Base-by-base conservation (phyloP, 257 asterid species). In the Jacaranda copaia region DNA sequence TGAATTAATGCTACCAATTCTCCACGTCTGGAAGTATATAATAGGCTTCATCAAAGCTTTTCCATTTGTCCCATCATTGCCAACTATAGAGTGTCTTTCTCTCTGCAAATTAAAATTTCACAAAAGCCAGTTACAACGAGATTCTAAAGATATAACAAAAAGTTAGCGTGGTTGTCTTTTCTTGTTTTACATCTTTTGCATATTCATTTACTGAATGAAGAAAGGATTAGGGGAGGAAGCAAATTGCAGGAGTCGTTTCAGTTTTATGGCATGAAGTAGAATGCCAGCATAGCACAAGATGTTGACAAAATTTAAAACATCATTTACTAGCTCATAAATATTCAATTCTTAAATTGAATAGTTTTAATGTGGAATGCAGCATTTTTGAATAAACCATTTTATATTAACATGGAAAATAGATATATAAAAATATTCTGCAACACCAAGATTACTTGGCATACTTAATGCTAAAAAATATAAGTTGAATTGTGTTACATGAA, bases 21-120 rank as follows among this genome's bases (percentile, higher is more conserved):
- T 92, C 99, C 99, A 94, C 40, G 91, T 82, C 78, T 89, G 96
- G 89, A 88, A 92, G 87, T 91, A 81, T 83, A 94, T 86, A 45
- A 94, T 94, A 77, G 97, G 97, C 89, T 87, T 93, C 81, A 74
- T 48, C n/a, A 84, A 68, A 82, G 82, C 87, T 85, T 91, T 92
- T 70, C 88, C 93, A 75, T 73, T 83, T 53, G 87, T 69, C 76
- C 90, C 96, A 38, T 87, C 89, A 65, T 57, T 85, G 79, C 87
- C 96, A 79, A 87, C 77, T 64, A 69, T 73, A 68, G 87, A 83
- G 75, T 89, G 78, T 79, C 88, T 89, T 76, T 87, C 98, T 73
- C 97, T 90, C 98, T 94, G 87, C 87, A 87, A 80, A 83, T 63
- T 63, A 62, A 53, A 58, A 46, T 80, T 53, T 69, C 68, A 62